Evolutionary conservation across 2,329 filamentous ascomycete species (phyloP).

Genomic region (Cordyceps fumosorosea): DNA sequence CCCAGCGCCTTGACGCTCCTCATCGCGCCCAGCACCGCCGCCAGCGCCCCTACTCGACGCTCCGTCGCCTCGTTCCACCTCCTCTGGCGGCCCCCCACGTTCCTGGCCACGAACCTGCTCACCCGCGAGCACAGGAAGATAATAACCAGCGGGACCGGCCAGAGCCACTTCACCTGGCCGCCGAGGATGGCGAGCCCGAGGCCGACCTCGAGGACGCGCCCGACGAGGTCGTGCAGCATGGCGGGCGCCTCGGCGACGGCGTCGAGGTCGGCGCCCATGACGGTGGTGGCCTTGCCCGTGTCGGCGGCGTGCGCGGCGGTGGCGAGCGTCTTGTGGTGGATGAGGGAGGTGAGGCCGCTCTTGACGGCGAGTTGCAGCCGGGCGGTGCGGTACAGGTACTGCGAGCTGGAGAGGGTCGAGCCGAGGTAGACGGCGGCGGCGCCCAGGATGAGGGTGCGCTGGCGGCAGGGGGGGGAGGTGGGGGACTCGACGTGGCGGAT

Average conservation of each 20-base stretch:
- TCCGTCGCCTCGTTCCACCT: slow-evolving; percentile 36
- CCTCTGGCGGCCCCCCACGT: slow-evolving; percentile 29
- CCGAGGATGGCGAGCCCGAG: slow-evolving; percentile 34
- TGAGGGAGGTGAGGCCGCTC: slow-evolving; percentile 30
- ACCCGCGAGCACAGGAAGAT: slow-evolving; percentile 36
- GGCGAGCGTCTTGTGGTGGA: slow-evolving; percentile 27
- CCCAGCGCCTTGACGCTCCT: slow-evolving; percentile 11
- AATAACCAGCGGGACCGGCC: slow-evolving; percentile 32
- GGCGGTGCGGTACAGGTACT: slow-evolving; percentile 23
- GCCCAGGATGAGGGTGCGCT: slow-evolving; percentile 26
- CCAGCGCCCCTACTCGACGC: slow-evolving; percentile 30
- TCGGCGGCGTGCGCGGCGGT: slow-evolving; percentile 19
- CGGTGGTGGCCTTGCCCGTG: slow-evolving; percentile 28
- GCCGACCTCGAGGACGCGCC: slow-evolving; percentile 32
- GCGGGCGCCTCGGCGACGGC: slow-evolving; percentile 24
- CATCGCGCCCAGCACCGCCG: slow-evolving; percentile 24
- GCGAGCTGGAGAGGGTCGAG: slow-evolving; percentile 22
- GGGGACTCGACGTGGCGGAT: slow-evolving; percentile 30
- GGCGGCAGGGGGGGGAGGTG: slow-evolving; percentile 24
- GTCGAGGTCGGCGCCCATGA: slow-evolving; percentile 36
- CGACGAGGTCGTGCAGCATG: slow-evolving; percentile 39
- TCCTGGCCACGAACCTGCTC: slow-evolving; percentile 33
- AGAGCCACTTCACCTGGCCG: slow-evolving; percentile 36
- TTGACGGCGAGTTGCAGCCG: slow-evolving; percentile 27
- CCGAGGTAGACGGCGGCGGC: slow-evolving; percentile 28